These are phyloP conservation scores for Alopecurus myosuroides DNA, from an alignment of 176 grass and related monocot genomes.

Conservation along the genomic window DNA sequence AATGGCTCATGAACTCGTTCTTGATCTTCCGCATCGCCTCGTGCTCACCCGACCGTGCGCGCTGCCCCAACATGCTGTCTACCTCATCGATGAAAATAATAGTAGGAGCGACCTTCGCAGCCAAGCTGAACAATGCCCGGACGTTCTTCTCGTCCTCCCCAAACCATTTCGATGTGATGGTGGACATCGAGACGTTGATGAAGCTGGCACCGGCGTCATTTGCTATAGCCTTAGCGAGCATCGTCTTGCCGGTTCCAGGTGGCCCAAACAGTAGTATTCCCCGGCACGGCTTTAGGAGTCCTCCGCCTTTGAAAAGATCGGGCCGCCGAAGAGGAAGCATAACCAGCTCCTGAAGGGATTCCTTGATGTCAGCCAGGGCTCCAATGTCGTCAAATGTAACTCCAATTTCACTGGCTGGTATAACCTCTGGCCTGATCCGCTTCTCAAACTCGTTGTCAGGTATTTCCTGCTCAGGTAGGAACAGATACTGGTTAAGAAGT, in stretches of 20 bases:
- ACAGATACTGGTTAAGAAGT: not conserved
- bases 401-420: conserved; percentile 82
- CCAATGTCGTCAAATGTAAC: conserved; percentile 98
- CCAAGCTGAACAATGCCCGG: conserved; percentile 86
- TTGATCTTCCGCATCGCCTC: conserved; percentile 99
- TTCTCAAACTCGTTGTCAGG: conserved; percentile 99
- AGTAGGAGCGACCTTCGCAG: conserved; percentile 83
- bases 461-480: conserved; percentile 56
- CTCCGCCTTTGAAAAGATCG: conserved; percentile 90
- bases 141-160: conserved; percentile 98
- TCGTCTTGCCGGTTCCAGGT: conserved; percentile 96
- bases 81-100: conserved; percentile 99
- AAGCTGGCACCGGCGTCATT: conserved; percentile 95
- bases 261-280: conserved; percentile 93
- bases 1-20: conserved; percentile 98
- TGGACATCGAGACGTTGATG: conserved; percentile 95
- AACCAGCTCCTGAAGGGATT: conserved; percentile 94
- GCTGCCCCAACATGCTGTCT: conserved; percentile 90
- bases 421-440: conserved; percentile 87
- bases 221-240: conserved; percentile 99
- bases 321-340: conserved; percentile 94
- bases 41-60: conserved; percentile 76
- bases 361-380: conserved; percentile 88
- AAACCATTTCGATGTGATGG: conserved; percentile 98
- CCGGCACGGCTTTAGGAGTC: conserved; percentile 86